Base-by-base conservation (phyloP, 176 grass and related monocot genomes). In the Dendrocalamus sinicus region DNA sequence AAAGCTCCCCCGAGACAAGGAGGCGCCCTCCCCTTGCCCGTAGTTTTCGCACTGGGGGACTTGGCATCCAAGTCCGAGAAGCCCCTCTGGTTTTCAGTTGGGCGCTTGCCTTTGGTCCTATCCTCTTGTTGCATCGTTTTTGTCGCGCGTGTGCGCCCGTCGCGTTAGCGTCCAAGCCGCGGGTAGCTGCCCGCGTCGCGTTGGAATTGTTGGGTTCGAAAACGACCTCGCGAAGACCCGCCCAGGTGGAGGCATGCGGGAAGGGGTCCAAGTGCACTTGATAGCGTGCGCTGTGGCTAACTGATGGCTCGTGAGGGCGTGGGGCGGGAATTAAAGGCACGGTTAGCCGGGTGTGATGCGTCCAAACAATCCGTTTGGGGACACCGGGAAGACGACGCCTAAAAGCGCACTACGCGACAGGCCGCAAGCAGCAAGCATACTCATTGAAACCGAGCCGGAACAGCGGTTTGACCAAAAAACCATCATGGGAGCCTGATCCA, bases 321-420 rank as follows among this genome's bases (percentile, higher is more conserved):
- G n/a, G n/a, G n/a, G n/a, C n/a, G 22, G 9, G 20, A 13, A 13
- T 7, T 41, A 4, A 76, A 35, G 30, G 1, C 30, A 30, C 54
- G 51, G 73, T 13, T 20, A 12, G 74, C 51, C 67, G 46, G n/a
- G 2, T 58, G 70, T 48, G 81, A 73, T 89, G 74, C 81, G 47
- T 77, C 83, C 88, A 90, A 90, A 20, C 52, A 52, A 84, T 78
- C 67, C 23, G 67, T 22, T 65, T 2, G 72, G 28, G 13, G 73
- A 53, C 86, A 50, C 72, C 52, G 14, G 68, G 47, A 62, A 75
- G 47, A 46, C 58, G 78, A 44, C 32, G 48, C 20, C 17, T 20
- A 2, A 10, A 51, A 39, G 19, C 44, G 9, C 70, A 24, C 80
- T 6, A 1, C 44, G 71, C 48, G 79, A 54, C 51, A 45, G 15